A percentile compares a stretch with the other conserved stretches of the same genome.
Conservation (phyloP, 1,139 yeast species). For the Petasospora rhodanensis region DNA sequence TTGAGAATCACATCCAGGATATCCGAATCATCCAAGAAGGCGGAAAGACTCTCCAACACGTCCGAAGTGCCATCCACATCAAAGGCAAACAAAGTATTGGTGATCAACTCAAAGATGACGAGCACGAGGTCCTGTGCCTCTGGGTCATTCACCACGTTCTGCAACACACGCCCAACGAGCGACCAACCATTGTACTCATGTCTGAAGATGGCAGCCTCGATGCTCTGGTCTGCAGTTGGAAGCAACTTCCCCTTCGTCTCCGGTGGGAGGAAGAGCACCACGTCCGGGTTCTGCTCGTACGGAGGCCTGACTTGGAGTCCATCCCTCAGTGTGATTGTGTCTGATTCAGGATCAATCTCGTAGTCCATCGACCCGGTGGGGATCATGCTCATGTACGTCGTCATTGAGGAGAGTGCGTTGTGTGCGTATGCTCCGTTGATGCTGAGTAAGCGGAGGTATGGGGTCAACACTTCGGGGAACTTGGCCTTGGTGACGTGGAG, state of each 20-base stretch:
- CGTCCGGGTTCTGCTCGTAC: slow-evolving; percentile 35
- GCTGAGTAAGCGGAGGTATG: slow-evolving; percentile 58
- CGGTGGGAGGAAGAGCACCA: slow-evolving; percentile 37
- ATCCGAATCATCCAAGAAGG: slow-evolving; percentile 62
- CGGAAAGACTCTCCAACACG: slow-evolving; percentile 45
- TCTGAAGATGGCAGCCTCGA: slow-evolving; percentile 62
- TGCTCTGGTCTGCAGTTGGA: slow-evolving; percentile 35
- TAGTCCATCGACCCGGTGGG: slow-evolving; percentile 27
- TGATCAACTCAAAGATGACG: slow-evolving; percentile 49
- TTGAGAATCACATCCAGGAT: slow-evolving; percentile 63
- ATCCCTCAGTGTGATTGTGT: slow-evolving; percentile 34
- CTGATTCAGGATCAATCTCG: slow-evolving; percentile 32
- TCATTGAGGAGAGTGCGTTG: slow-evolving; percentile 54
- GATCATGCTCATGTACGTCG: slow-evolving; percentile 51
- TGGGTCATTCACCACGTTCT: slow-evolving; percentile 41
- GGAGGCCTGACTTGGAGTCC: slow-evolving; percentile 39
- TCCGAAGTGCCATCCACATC: slow-evolving; percentile 38
- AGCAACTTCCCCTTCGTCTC: slow-evolving; percentile 71
- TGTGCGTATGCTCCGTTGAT: slow-evolving; percentile 65
- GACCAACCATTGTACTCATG: slow-evolving; percentile 86
- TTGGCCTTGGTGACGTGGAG: slow-evolving; percentile 63
- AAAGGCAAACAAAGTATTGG: slow-evolving; percentile 43
- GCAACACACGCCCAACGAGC: slow-evolving; percentile 69
- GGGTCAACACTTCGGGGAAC: slow-evolving; percentile 63
- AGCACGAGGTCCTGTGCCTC: slow-evolving; percentile 37